Base-by-base conservation (phyloP, 2,329 filamentous ascomycete species). In the Helminthosporium solani region DNA sequence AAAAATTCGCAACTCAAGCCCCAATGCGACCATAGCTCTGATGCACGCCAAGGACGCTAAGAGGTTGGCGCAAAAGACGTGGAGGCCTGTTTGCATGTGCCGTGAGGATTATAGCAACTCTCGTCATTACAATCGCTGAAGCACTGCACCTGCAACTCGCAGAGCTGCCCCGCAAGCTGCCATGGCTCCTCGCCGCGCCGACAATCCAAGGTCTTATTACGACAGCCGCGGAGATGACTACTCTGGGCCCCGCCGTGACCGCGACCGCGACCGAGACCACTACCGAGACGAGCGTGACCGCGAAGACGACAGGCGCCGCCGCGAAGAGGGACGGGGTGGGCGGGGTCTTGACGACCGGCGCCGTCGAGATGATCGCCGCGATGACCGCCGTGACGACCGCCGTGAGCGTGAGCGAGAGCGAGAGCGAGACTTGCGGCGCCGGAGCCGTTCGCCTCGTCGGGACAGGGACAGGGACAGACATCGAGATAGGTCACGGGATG, bases 161-260 rank as follows among this genome's bases (percentile, higher is more conserved):
- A 62, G 62, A 61, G 64, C 52, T 46, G 46, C 47, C 49, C 54
- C 57, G 47, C 47, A 52, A 57, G 54, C 54, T 55, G 49, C 52
- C 53, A 70, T 70, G 67, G 64, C 66, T 72, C 77, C 78, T 72
- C 79, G 78, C 76, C 78, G 77, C 83, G 90, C 87, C 80, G 85
- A 87, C 73, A 83, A 84, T 67, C 85, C 83, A 75, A 86, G 83
- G 75, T 82, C 48, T 33, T 40, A 54, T 45, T 58, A 64, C 56
- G 64, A 68, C 47, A 62, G 65, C 47, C 56, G 63, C 46, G 55
- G 53, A 36, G 56, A 77, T 53, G 58, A 58, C 71, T 79, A 64
- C 49, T 53, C 56, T 34, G 54, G 60, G 44, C 58, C 58, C 54
- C 60, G 60, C 56, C 49, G 59, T 19, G 53, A 50, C 28, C 51